These are phyloP conservation scores for Cudoniella acicularis DNA, from an alignment of 495 filamentous ascomycete genomes.

Conservation along the genomic window DNA sequence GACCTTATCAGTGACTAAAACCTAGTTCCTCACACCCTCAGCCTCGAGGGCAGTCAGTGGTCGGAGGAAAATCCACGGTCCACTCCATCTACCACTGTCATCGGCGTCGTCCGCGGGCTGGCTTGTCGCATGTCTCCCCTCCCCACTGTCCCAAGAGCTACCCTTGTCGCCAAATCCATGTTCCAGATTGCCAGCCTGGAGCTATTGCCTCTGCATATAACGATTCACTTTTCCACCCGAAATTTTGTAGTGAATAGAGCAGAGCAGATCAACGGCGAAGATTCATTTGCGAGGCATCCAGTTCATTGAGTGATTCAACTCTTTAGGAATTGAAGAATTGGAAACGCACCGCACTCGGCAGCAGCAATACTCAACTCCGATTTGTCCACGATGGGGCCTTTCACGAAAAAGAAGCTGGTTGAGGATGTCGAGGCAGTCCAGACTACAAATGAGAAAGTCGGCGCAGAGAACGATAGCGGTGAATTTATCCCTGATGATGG, in stretches of 20 bases:
- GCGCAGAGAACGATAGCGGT: conserved; percentile 28
- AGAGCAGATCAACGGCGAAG: background rate
- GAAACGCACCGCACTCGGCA: background rate
- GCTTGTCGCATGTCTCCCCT: conserved; percentile 14
- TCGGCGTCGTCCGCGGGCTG: conserved; percentile 20
- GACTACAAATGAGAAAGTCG: conserved; percentile 20
- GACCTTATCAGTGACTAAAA: conserved; percentile 21
- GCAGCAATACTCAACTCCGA: background rate
- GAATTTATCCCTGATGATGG: conserved; percentile 48
- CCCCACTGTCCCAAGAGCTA: conserved; percentile 6
- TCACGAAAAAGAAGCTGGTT: conserved; percentile 21
- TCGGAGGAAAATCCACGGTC: conserved; percentile 6
- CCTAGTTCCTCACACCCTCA: conserved; percentile 5
- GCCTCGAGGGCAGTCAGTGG: background rate
- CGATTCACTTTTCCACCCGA: background rate
- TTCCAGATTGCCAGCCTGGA: background rate
- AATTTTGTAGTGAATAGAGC: background rate
- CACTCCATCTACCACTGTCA: conserved; percentile 9
- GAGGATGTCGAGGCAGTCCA: conserved; percentile 24
- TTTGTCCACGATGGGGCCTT: conserved; percentile 17
- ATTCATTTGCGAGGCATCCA: background rate
- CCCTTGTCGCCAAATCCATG: conserved; percentile 13
- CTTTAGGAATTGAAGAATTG: background rate
- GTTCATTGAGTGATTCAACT: background rate
- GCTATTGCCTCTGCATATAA: conserved; percentile 3